A percentile compares a stretch with the other conserved stretches of the same genome.
phyloP scores from a whole-genome alignment of 2,329 filamentous ascomycete species.

The Zasmidium citrigriseum region DNA sequence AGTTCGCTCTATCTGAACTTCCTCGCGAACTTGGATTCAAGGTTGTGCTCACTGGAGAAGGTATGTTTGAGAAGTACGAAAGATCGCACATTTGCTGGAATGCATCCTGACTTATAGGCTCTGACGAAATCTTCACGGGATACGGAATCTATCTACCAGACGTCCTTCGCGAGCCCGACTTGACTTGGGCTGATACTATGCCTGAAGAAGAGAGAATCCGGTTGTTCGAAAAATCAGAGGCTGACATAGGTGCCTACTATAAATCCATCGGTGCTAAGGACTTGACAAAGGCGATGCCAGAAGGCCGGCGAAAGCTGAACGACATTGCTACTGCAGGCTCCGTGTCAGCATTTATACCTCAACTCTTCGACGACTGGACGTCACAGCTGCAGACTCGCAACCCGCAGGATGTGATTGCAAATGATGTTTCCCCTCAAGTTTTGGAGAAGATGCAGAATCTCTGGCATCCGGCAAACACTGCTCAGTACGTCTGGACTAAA shows the following conservation, averaged over 20 bases:
- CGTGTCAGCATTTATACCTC: conserved; percentile 38
- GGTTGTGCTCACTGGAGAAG: conserved; percentile 46
- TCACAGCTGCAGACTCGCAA: neutral
- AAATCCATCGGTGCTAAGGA: conserved; percentile 1
- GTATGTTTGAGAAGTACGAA: neutral
- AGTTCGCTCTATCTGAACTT: conserved; percentile 52
- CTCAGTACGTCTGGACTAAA: conserved; percentile 42
- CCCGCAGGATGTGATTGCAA: conserved; percentile 7
- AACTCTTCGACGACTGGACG: conserved; percentile 41
- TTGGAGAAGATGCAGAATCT: conserved; percentile 31
- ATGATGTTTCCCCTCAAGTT: conserved; percentile 25
- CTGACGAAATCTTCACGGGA: conserved; percentile 57
- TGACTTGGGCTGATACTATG: conserved; percentile 28
- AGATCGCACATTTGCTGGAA: neutral
- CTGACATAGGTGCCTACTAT: conserved; percentile 16
- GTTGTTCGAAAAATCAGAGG: conserved; percentile 22
- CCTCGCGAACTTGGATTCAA: conserved; percentile 51
- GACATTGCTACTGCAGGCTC: conserved; percentile 39
- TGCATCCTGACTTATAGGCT: conserved; percentile 16
- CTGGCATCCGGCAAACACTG: conserved; percentile 47
- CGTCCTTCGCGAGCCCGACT: conserved; percentile 53
- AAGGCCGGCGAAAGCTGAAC: conserved; percentile 41
- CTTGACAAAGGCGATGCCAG: neutral
- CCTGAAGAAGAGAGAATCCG: conserved; percentile 23
- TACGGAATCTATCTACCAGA: conserved; percentile 52